These are phyloP conservation scores for Ceratocystis lukuohia DNA, from an alignment of 2,329 filamentous ascomycete genomes.

Conservation along the genomic window DNA sequence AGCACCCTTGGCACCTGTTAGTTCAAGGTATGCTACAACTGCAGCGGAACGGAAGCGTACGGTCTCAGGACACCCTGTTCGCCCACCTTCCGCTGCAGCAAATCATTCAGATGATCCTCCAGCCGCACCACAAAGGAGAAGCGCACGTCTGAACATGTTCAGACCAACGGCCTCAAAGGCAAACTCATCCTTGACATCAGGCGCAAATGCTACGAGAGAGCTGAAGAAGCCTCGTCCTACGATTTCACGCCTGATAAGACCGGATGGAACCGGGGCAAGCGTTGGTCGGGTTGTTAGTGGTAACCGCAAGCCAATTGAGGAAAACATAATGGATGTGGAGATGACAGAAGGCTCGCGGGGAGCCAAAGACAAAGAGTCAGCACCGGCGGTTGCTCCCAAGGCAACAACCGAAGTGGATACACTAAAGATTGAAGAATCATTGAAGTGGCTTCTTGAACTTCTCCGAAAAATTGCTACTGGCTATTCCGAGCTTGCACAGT, in stretches of 20 bases:
- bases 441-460: constrained; percentile 65
- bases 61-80: constrained; percentile 67
- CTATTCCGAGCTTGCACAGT: constrained; percentile 65
- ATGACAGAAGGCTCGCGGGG: constrained; percentile 43
- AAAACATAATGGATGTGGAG: constrained; percentile 56
- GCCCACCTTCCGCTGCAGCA: constrained; percentile 29
- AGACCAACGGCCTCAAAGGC: constrained; percentile 55
- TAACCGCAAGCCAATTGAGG: constrained; percentile 62
- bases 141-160: constrained; percentile 56
- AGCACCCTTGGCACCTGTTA: constrained; percentile 29
- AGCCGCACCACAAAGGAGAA: constrained; percentile 51
- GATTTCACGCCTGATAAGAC: constrained; percentile 50
- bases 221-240: constrained; percentile 74
- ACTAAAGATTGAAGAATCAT: constrained; percentile 57
- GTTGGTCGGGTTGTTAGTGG: constrained; percentile 82
- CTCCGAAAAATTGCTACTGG: constrained; percentile 70
- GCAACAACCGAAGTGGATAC: constrained; percentile 37
- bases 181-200: constrained; percentile 31
- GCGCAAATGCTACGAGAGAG: constrained; percentile 42
- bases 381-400: constrained; percentile 23
- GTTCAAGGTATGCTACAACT: constrained; percentile 29
- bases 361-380: constrained; percentile 15
- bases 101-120: constrained; percentile 44
- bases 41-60: constrained; percentile 69
- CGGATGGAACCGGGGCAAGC: constrained; percentile 51